Evolutionary conservation across 108 stramenopile genomes (phyloP).

Genomic region (Pseudonitzschia delicatissima): DNA sequence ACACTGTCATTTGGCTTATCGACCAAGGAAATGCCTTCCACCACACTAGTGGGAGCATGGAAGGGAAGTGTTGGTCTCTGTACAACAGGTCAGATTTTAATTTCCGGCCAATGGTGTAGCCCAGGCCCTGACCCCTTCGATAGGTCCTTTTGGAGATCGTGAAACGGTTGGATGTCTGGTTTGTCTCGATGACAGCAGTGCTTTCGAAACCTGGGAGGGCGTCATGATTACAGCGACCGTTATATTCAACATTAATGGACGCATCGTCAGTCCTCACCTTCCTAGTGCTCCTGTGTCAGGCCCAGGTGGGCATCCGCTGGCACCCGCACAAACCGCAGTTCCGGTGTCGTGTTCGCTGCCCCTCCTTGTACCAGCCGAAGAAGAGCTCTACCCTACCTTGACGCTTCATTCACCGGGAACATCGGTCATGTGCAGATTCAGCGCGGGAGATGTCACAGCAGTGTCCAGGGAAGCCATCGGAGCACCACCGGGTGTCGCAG

Average conservation of each 20-base stretch:
- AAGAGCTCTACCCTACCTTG: conserved; percentile 91
- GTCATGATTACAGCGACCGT: conserved; percentile 82
- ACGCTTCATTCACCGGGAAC: conserved; percentile 87
- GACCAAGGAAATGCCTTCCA: conserved; percentile 94
- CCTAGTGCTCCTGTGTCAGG: conserved; percentile 17
- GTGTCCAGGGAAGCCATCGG: conserved; percentile 68
- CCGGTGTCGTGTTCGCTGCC: conserved; percentile 42
- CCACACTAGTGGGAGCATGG: conserved; percentile 93
- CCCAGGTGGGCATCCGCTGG: conserved; percentile 12
- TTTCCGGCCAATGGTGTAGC: conserved; percentile 79
- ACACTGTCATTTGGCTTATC: conserved; percentile 88
- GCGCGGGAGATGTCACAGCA: conserved; percentile 82
- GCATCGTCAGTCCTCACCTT: conserved; percentile 25
- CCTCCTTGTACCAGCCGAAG: conserved; percentile 76
- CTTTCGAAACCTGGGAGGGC: conserved; percentile 90
- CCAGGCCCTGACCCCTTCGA: conserved; percentile 46
- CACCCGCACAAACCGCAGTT: background rate
- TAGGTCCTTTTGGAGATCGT: conserved; percentile 62
- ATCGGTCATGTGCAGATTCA: conserved; percentile 78
- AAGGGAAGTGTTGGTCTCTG: conserved; percentile 90
- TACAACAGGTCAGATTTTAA: conserved; percentile 87
- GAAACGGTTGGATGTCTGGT: conserved; percentile 92
- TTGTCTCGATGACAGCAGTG: conserved; percentile 83
- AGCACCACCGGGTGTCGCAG: conserved; percentile 70
- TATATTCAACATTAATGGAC: conserved; percentile 83